These are phyloP conservation scores for Colletotrichum shisoi DNA, from an alignment of 2,329 filamentous ascomycete genomes.

Conservation along the genomic window DNA sequence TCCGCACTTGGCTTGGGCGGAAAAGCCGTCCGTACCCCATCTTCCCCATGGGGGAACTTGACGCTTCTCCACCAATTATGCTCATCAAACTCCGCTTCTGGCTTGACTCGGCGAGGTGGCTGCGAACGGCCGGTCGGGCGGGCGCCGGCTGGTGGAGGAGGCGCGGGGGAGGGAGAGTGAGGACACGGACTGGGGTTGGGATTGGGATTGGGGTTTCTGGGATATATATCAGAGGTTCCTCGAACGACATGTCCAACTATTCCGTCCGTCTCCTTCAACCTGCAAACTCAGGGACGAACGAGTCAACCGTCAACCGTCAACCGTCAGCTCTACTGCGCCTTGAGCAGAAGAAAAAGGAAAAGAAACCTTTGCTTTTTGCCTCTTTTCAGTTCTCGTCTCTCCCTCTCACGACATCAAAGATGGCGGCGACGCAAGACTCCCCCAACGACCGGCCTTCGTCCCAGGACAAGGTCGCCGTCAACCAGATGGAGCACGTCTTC, in stretches of 20 bases:
- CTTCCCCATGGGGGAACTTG: slow-evolving; percentile 30
- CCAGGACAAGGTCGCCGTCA: slow-evolving; percentile 33
- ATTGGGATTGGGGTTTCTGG: too few relatives aligned
- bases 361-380: too few relatives aligned
- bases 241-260: background rate
- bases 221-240: slow-evolving; percentile 16
- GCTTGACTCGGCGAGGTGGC: slow-evolving; percentile 17
- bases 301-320: slow-evolving; percentile 1
- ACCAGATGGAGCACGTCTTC: slow-evolving; percentile 32
- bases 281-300: background rate
- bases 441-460: slow-evolving; percentile 14
- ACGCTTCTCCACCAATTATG: slow-evolving; percentile 31
- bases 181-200: too few relatives aligned
- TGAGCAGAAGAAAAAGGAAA: background rate
- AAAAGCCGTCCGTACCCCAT: slow-evolving; percentile 34
- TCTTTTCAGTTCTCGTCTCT: background rate
- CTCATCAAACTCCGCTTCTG: slow-evolving; percentile 19
- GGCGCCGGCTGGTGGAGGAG: background rate
- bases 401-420: background rate
- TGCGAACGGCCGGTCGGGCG: slow-evolving; percentile 10
- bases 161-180: too few relatives aligned
- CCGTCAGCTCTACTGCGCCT: background rate
- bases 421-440: slow-evolving; percentile 12
- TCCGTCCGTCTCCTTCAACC: background rate
- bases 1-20: slow-evolving; percentile 22